Percentiles rank a stretch among this genome's conserved stretches.
Evolutionary conservation across 306 rosid species (phyloP).

Genomic region (Medicago ruthenica): DNA sequence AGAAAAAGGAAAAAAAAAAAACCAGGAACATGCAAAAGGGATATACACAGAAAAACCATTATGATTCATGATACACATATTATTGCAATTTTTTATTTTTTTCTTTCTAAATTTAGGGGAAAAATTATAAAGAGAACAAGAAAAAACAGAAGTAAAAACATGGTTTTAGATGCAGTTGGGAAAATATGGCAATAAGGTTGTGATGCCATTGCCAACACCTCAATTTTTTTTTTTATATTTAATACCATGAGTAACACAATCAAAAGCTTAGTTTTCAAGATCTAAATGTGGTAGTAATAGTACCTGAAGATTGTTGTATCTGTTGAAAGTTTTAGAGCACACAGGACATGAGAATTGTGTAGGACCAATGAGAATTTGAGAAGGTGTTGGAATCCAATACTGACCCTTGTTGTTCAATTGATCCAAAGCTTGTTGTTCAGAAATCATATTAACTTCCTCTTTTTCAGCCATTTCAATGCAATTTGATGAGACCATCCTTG

Average conservation of each 20-base stretch:
- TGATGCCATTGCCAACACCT: too few relatives aligned
- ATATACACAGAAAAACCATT: not conserved
- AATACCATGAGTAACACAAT: not conserved
- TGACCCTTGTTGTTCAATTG: constrained; percentile 64
- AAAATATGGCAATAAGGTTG: too few relatives aligned
- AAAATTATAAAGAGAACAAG: not conserved
- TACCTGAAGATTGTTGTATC: constrained; percentile 96
- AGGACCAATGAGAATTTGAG: constrained; percentile 89
- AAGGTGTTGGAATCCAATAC: constrained; percentile 88
- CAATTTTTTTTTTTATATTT: too few relatives aligned
- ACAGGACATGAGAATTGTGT: constrained; percentile 79
- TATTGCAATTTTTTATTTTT: too few relatives aligned
- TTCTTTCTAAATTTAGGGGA: not conserved
- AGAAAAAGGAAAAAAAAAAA: not conserved
- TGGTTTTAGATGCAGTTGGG: too few relatives aligned
- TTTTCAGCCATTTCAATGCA: constrained; percentile 37
- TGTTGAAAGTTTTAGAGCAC: constrained; percentile 82
- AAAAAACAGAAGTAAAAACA: not conserved
- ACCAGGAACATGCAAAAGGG: constrained; percentile 48
- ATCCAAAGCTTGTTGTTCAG: constrained; percentile 45
- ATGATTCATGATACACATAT: not conserved
- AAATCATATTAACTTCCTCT: constrained; percentile 39
- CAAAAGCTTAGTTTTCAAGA: not conserved
- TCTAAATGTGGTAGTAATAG: constrained; percentile 21
- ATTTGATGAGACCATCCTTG: constrained; percentile 41